Evolutionary conservation across 176 grass and related monocot species (phyloP), one percentile per base, ranked within the genome.

Genomic region (Pontederia crassipes): DNA sequence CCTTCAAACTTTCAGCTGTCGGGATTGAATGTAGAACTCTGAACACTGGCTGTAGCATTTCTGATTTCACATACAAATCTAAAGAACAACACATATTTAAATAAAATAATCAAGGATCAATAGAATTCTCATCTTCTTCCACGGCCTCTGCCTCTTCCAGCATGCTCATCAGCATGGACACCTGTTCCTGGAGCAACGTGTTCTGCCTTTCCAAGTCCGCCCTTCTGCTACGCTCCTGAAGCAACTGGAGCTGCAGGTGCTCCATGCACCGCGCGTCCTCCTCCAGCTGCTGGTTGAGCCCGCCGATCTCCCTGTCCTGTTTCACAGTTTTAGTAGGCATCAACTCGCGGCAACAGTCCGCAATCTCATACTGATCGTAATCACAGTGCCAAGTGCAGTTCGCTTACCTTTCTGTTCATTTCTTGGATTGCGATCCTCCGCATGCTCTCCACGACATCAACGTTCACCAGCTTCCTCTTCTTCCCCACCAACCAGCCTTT

Each of bases 361-460:
- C n/a, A 28, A 61, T 61, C 12, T 28, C 59, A 17, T 48, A 12
- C 49, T 59, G 24, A 45, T 63, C 48, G 62, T 57, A 15, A 4
- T 13, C 69, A 8, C 3, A 3, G 12, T 52, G 49, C 49, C 55
- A 70, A 45, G 0, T 28, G 54, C 62, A 66, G 62, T 54, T 1
- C 59, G 10, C 28, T 12, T 53, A 98, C 93, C 93, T 98, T 98
- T 98, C 93, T 88, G 72, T 98, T 98, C 87, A 98, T 98, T 59
- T 98, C 93, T 73, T 92, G 93, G 57, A 98, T 65, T 12, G 93
- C 93, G 64, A 92, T 83, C 67, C 81, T 75, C 13, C 93, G 69
- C 93, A 98, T 98, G 84, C 87, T 98, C 74, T 98, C 93, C n/a
- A 98, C 93, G 35, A 98, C 93, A 49, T 98, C 87, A 2, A 98